These are phyloP conservation scores for Thalassiosira exigua DNA, from an alignment of 352 stramenopile species.

Conservation along the genomic window DNA sequence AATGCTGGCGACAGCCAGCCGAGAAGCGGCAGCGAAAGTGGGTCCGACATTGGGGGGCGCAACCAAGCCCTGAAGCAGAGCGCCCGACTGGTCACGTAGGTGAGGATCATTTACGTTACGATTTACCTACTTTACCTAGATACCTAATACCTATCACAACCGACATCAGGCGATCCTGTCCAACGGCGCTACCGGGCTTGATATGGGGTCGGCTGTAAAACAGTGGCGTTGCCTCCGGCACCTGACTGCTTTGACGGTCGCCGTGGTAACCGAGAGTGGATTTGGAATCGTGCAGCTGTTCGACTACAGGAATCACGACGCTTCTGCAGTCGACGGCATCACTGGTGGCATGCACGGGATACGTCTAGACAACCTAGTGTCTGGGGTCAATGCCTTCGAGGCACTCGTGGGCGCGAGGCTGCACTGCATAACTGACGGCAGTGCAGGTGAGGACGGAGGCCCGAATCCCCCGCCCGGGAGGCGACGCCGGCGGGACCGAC, in stretches of 20 bases:
- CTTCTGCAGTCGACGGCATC: constrained; percentile 66
- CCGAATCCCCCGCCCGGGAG: not conserved
- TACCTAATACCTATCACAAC: not conserved
- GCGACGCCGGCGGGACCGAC: constrained; percentile 41
- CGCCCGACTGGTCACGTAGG: constrained; percentile 79
- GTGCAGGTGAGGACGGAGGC: not conserved
- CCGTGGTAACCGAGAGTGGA: constrained; percentile 74
- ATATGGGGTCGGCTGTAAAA: constrained; percentile 74
- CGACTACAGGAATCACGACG: constrained; percentile 68
- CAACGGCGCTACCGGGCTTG: constrained; percentile 56
- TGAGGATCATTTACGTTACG: constrained; percentile 35
- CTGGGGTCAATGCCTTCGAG: constrained; percentile 66
- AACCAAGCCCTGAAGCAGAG: constrained; percentile 78
- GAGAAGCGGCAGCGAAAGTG: not conserved
- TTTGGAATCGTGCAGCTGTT: constrained; percentile 77
- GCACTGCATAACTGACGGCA: constrained; percentile 11
- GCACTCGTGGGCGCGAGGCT: constrained; percentile 56
- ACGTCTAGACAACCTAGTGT: constrained; percentile 68
- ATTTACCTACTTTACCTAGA: not conserved
- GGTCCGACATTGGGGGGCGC: constrained; percentile 18
- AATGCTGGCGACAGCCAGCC: not conserved
- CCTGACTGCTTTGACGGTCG: constrained; percentile 72
- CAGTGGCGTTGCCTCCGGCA: constrained; percentile 79
- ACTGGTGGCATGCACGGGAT: constrained; percentile 77
- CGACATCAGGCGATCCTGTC: constrained; percentile 72